Evolutionary conservation across 2,329 filamentous ascomycete genomes (phyloP), one percentile per base, ranked within the genome.

Genomic region (Leptodontidium sp.): DNA sequence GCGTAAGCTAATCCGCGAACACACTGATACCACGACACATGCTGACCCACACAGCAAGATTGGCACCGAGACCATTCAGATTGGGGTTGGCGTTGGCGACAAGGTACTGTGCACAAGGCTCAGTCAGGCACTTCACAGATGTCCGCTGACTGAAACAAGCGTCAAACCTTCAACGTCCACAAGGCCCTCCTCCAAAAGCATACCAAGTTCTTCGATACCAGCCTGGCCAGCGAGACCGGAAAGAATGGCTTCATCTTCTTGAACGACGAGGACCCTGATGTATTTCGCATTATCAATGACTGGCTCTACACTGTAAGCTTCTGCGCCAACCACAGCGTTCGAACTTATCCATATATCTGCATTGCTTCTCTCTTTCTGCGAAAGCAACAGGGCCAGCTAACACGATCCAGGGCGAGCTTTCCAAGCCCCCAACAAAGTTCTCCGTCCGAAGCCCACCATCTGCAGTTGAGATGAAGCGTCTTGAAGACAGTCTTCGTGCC

Each of bases 91-190:
- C n/a, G 15, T 17, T 12, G 45, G n/a, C 45, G n/a, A 47, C 14
- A 47, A 47, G 45, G 45, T 47, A 47, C 21, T 21, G 21, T 21
- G 21, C n/a, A 40, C 38, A 40, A 40, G 11, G 5, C 45, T n/a
- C 45, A 21, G 21, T 9, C 4, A 14, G 15, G 9, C 12, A 1
- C 14, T 12, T 1, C 43, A 15, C n/a, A 38, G 12, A 11, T n/a
- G 50, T 17, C 9, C 62, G 29, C 58, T 70, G 7, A 65, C 14
- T 17, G 43, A 45, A 24, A 17, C 7, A 15, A 72, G 70, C 43
- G 50, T 29, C 61, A 70, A 66, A 49, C 40, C 14, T 67, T 71
- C 40, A 62, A 53, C 21, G 53, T 74, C 47, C 71, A 73, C 59
- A 72, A 70, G 52, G 32, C 15, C 12, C 49, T 71, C 24, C 61